Base-by-base conservation (phyloP, 1,139 yeast genomes). In the Saccharomyces hybrid region DNA sequence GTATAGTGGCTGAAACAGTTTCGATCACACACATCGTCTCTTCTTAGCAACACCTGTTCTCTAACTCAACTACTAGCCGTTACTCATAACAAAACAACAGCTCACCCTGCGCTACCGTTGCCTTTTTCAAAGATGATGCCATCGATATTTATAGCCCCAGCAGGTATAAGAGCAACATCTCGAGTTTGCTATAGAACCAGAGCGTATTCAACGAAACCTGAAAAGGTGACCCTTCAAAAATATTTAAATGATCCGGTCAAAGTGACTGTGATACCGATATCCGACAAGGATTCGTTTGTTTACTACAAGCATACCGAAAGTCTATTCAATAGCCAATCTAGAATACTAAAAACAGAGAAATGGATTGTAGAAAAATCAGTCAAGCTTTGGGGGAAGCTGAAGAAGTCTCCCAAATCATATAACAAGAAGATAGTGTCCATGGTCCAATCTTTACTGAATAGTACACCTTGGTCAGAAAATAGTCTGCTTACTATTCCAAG, bases 211-310 rank as follows among this genome's bases (percentile, higher is more conserved):
- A 46, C 7, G 7, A 47, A 16, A 8, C 31, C 4, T 7, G 28
- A 21, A 26, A 14, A 14, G 24, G 24, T 16, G 9, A n/a, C 57
- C 8, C 29, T 52, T 27, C 57, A 57, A 50, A 55, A 65, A 52
- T 60, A 67, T 52, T 32, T 66, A 21, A 55, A 54, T 14, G 67
- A 69, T 53, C 71, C 81, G 6, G 75, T 80, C 44, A 81, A 78
- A 60, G 71, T 83, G 19, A 71, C 83, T 19, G 71, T 85, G 9
- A 71, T 85, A 5, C 93, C 93, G 3, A 73, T 86, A 21, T 83
- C 88, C 4, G 74, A 80, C 3, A 67, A 74, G 50, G 77, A 76
- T 57, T 77, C 84, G 4, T 85, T 76, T 64, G 69, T 85, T 12
- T 80, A 82, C 63, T 84, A 85, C 68, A 79, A 82, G 64, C 86